Evolutionary conservation across 2,329 filamentous ascomycete species (phyloP).

Genomic region (Fusarium avenaceum): DNA sequence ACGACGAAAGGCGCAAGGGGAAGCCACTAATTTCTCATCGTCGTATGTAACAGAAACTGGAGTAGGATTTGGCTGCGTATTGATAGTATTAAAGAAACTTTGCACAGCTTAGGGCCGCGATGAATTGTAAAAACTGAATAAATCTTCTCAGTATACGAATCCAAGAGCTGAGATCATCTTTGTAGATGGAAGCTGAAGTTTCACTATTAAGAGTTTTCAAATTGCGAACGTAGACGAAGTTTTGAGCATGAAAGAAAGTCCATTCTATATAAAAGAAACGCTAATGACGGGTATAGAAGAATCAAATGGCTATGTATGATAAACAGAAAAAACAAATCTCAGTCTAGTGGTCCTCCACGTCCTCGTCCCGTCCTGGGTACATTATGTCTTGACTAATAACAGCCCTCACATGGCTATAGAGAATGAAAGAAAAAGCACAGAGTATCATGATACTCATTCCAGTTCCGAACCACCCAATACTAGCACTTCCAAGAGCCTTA

Average conservation of each 20-base stretch:
- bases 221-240: background rate
- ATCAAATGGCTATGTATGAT: background rate
- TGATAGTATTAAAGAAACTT: too few species aligned
- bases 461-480: conserved; percentile 62
- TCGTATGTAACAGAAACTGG: too few species aligned
- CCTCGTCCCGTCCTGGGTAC: conserved; percentile 66
- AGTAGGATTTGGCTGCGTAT: too few species aligned
- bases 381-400: conserved; percentile 66
- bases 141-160: too few species aligned
- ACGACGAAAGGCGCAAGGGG: too few species aligned
- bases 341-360: conserved; percentile 61
- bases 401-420: conserved; percentile 58
- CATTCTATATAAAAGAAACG: background rate
- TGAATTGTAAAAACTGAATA: too few species aligned
- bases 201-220: background rate
- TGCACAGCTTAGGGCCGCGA: too few species aligned
- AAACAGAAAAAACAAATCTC: background rate
- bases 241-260: background rate
- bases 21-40: too few species aligned
- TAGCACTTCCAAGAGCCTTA: conserved; percentile 59
- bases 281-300: background rate
- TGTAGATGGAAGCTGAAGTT: background rate
- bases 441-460: conserved; percentile 63
- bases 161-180: background rate
- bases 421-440: conserved; percentile 61